Evolutionary conservation across 768 basidiomycete genomes (phyloP).

Genomic region (Tricholoma furcatifolium): DNA sequence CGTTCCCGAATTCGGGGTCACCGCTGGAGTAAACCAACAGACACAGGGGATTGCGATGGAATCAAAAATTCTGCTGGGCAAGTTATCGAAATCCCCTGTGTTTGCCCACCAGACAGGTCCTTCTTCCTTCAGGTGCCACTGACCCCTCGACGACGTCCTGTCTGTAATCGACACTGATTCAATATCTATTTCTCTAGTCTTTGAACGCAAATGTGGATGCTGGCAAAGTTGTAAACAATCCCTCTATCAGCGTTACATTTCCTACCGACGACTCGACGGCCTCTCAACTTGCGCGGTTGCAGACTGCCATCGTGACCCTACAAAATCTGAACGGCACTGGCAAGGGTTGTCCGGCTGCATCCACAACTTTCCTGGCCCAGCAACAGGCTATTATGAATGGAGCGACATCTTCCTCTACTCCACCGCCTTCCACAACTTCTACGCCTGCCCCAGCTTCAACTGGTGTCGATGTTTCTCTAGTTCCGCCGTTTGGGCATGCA

Average conservation of each 20-base stretch:
- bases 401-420: constrained; percentile 16
- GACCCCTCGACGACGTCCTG: background rate
- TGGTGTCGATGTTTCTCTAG: constrained; percentile 50
- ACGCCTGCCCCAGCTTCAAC: constrained; percentile 27
- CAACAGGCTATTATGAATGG: constrained; percentile 35
- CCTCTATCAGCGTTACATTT: constrained; percentile 56
- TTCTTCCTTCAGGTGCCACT: constrained; percentile 49
- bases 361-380: constrained; percentile 58
- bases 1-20: constrained; percentile 60
- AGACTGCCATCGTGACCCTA: constrained; percentile 61
- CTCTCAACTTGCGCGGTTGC: constrained; percentile 55
- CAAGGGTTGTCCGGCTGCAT: constrained; percentile 62
- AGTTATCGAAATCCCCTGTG: constrained; percentile 61
- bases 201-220: constrained; percentile 58
- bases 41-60: constrained; percentile 62
- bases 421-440: constrained; percentile 22
- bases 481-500: constrained; percentile 56
- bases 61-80: constrained; percentile 54
- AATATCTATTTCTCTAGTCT: constrained; percentile 22
- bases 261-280: constrained; percentile 55
- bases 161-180: background rate
- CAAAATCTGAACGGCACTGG: constrained; percentile 74
- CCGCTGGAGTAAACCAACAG: constrained; percentile 57
- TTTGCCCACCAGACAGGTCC: constrained; percentile 57
- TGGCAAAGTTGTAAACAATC: constrained; percentile 66